Conservation (phyloP, 2,329 filamentous ascomycete genomes). For the Blastomyces parvus region DNA sequence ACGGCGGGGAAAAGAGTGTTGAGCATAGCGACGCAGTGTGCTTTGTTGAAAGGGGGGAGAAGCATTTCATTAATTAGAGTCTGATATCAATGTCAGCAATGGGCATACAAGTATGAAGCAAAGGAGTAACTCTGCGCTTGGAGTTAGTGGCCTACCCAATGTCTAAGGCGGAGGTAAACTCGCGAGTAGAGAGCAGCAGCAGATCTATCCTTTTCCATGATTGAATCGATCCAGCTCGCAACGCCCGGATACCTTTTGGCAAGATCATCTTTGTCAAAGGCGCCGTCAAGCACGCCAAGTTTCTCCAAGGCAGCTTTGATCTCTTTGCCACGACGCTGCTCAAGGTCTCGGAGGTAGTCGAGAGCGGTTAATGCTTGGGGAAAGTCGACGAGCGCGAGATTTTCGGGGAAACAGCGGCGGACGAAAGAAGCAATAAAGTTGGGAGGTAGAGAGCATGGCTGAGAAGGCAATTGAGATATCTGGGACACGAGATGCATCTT, state of each 20-base stretch:
- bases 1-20: slow-evolving; percentile 58
- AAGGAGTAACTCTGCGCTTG: neutral
- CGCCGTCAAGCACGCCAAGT: slow-evolving; percentile 43
- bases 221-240: slow-evolving; percentile 45
- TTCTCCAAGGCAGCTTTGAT: slow-evolving; percentile 46
- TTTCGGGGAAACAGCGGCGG: slow-evolving; percentile 48
- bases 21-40: slow-evolving; percentile 58
- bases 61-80: slow-evolving; percentile 57
- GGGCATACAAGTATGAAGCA: neutral
- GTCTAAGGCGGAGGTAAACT: slow-evolving; percentile 51
- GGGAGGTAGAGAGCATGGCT: slow-evolving; percentile 53
- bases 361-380: slow-evolving; percentile 55
- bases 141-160: slow-evolving; percentile 47
- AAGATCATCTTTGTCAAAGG: slow-evolving; percentile 42
- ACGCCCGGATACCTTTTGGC: slow-evolving; percentile 46
- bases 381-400: slow-evolving; percentile 53
- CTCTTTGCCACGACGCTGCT: slow-evolving; percentile 51
- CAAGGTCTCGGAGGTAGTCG: slow-evolving; percentile 57
- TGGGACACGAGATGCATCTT: slow-evolving; percentile 39
- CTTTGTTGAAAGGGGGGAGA: slow-evolving; percentile 52
- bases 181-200: slow-evolving; percentile 51
- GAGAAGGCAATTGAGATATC: slow-evolving; percentile 48
- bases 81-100: slow-evolving; percentile 29
- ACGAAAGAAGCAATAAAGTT: slow-evolving; percentile 55
- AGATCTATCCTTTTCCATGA: slow-evolving; percentile 43